Percentiles rank a stretch among this genome's conserved stretches.
Evolutionary conservation across 345 rosid species (phyloP).

Genomic region (Eucalyptus urophylla): DNA sequence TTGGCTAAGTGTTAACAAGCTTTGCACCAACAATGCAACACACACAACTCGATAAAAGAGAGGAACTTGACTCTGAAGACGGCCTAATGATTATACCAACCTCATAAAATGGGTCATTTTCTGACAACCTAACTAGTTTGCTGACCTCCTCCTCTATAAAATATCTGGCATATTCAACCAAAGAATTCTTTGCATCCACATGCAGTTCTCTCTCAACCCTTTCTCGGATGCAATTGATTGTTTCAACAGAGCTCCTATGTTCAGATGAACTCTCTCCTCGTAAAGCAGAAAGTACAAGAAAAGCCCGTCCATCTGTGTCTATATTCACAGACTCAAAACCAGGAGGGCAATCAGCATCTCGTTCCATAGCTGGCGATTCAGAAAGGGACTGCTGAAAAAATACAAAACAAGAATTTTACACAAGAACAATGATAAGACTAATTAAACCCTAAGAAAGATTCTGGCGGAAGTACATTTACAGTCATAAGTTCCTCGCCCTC

Average conservation of each 20-base stretch:
- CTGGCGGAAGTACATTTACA: neutral
- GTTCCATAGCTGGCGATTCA: constrained; percentile 14
- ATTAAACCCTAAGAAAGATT: neutral
- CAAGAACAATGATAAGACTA: neutral
- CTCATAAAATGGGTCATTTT: constrained; percentile 19
- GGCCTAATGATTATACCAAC: constrained; percentile 6
- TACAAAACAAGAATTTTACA: constrained; percentile 4
- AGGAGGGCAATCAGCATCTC: constrained; percentile 23
- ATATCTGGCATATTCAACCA: constrained; percentile 30
- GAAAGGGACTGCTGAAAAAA: constrained; percentile 20
- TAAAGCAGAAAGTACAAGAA: neutral
- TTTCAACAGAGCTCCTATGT: constrained; percentile 1
- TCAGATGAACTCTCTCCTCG: constrained; percentile 4
- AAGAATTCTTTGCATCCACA: constrained; percentile 26
- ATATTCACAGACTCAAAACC: constrained; percentile 22
- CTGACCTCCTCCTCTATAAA: constrained; percentile 43
- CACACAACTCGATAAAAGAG: neutral
- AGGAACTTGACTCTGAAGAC: neutral
- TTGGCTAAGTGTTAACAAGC: neutral
- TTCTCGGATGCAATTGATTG: constrained; percentile 25
- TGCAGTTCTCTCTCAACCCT: constrained; percentile 52
- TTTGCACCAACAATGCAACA: neutral
- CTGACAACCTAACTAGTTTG: constrained; percentile 10
- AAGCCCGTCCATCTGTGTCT: neutral
- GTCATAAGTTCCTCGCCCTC: neutral